phyloP scores from a whole-genome alignment of 2,329 filamentous ascomycete species.

The Rhytidhysteron rufulum region DNA sequence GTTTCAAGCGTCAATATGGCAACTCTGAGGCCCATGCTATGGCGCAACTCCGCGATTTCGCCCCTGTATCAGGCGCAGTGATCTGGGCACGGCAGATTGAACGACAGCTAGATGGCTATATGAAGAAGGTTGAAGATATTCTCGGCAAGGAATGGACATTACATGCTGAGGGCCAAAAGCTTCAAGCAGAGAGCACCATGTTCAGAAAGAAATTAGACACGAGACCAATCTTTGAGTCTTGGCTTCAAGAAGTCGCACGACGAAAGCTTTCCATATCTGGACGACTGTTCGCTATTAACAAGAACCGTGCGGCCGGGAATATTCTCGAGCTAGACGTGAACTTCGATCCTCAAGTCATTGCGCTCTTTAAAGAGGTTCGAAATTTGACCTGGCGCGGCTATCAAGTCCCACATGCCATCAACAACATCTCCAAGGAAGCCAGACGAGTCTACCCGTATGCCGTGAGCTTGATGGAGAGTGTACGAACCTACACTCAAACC shows the following conservation, averaged over 20 bases:
- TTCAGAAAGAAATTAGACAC: conserved; percentile 97
- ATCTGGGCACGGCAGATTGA: conserved; percentile 98
- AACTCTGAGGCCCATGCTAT: conserved; percentile 97
- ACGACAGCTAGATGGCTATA: conserved; percentile 89
- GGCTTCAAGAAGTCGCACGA: conserved; percentile 84
- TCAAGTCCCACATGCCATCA: conserved; percentile 88
- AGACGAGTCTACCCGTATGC: conserved; percentile 97
- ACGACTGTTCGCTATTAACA: conserved; percentile 82
- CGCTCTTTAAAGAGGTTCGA: conserved; percentile 95
- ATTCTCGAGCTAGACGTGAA: conserved; percentile 86
- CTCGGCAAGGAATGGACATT: conserved; percentile 91
- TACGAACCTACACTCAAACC: conserved; percentile 88
- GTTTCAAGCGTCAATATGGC: conserved; percentile 98
- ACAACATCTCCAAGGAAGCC: conserved; percentile 96
- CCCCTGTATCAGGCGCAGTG: conserved; percentile 93
- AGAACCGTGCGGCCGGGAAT: conserved; percentile 87
- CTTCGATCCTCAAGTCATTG: conserved; percentile 95
- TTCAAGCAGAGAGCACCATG: conserved; percentile 84
- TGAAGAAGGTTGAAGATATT: conserved; percentile 99
- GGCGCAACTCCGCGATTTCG: conserved; percentile 93
- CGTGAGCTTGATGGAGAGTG: conserved; percentile 96
- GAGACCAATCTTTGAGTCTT: conserved; percentile 88
- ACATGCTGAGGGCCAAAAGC: conserved; percentile 90
- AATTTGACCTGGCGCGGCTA: conserved; percentile 95
- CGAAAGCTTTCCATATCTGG: conserved; percentile 90